Evolutionary conservation across 768 basidiomycete genomes (phyloP), one percentile per base, ranked within the genome.

Genomic region (Panaeolus papilionaceus): DNA sequence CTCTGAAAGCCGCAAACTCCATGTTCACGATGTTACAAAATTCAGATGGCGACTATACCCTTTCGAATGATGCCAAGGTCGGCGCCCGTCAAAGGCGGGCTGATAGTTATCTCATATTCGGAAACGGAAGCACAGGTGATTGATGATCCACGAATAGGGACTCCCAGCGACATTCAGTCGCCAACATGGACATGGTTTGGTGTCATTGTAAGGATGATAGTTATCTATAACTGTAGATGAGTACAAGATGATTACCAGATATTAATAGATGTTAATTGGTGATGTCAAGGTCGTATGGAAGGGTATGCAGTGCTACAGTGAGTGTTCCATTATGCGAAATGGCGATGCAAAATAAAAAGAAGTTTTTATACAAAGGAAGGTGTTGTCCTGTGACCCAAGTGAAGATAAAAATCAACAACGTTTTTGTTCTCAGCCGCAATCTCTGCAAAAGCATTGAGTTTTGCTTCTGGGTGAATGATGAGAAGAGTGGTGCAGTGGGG

Each of bases 1-100:
- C 47, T 8, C 11, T 49, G 14, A 14, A 23, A 7, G 7, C 47
- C n/a, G 47, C 20, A 23, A 49, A 20, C n/a, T 9, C 6, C 8
- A 44, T 49, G 47, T 45, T 45, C 44, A 45, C 18, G 6, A 18
- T 49, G 20, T 20, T 49, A 23, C 47, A 49, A 7, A 23, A 49
- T 49, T 49, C 47, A 12, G 16, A 23, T 49, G 47, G 47, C 47
- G 47, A 49, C 47, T 49, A 49, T 49, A 49, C 47, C 47, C 47
- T 49, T 49, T 49, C 6, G 47, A 49, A 20, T 23, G 4, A 49
- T 49, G 47, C 47, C 47, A 49, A 49, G 47, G 23, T 23, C 47
- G 20, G 47, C n/a, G 47, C 47, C n/a, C 47, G 42, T 44, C 42
- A 44, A 44, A 49, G 12, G 16, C 20, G 20, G 40, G 16, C 20